Percentiles rank a stretch among this genome's conserved stretches.
Conservation (phyloP, 1,284 basidiomycete genomes). For the Phylloporus sp. region DNA sequence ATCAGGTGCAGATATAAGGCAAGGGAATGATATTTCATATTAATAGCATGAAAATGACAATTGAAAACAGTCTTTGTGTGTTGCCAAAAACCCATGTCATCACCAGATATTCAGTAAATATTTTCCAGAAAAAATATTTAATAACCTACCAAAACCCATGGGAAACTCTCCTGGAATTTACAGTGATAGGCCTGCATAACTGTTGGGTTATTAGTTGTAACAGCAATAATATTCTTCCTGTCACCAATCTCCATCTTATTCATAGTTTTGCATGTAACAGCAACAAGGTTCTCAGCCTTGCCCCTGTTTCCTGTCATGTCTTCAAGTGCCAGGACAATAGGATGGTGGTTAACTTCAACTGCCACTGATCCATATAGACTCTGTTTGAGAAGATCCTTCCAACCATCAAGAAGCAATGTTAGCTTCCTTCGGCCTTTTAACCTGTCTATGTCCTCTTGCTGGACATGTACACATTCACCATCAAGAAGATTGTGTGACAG, state of each 20-base stretch:
- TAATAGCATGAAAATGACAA: no score
- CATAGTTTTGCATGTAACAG: not conserved
- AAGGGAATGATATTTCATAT: not conserved
- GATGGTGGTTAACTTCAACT: not conserved
- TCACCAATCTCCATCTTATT: not conserved
- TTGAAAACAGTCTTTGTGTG: no score
- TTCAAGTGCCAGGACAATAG: not conserved
- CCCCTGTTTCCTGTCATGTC: not conserved
- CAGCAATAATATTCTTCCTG: not conserved
- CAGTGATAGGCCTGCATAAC: not conserved
- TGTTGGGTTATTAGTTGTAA: not conserved
- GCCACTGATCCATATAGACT: not conserved
- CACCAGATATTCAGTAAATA: no score
- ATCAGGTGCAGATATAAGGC: not conserved
- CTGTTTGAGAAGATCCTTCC: not conserved
- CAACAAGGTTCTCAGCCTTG: not conserved
- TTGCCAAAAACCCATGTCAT: no score
- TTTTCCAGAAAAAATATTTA: no score
- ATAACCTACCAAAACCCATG: not conserved
- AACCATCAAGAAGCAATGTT: not conserved
- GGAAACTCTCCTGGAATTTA: not conserved
- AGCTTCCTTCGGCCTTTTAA: not conserved
- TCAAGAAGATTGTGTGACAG: slow-evolving; percentile 1
- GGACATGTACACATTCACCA: not conserved
- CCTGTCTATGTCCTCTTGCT: not conserved